A percentile compares a stretch with the other conserved stretches of the same genome.
These are phyloP conservation scores for Gnomoniopsis sp. DNA, from an alignment of 2,329 filamentous ascomycete genomes.

Conservation along the genomic window DNA sequence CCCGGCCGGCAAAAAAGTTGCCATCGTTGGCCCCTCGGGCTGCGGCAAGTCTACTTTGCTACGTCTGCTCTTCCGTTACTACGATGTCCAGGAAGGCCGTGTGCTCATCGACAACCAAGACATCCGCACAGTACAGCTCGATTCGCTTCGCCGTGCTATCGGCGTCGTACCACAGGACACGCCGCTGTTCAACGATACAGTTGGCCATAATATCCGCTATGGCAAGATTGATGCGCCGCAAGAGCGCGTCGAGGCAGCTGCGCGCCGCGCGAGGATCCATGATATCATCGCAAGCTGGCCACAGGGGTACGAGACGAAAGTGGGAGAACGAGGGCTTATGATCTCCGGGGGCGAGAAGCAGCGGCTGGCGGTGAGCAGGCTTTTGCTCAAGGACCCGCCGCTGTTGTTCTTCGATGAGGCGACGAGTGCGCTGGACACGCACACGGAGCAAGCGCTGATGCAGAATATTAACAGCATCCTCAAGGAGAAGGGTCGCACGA, in stretches of 20 bases:
- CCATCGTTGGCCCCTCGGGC: constrained; percentile 89
- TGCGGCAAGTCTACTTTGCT: constrained; percentile 96
- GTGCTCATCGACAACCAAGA: constrained; percentile 94
- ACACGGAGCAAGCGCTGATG: constrained; percentile 88
- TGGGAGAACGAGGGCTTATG: constrained; percentile 94
- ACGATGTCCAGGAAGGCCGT: constrained; percentile 80
- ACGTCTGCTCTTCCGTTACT: constrained; percentile 87
- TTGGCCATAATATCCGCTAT: constrained; percentile 94
- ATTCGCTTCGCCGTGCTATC: constrained; percentile 79
- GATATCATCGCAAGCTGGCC: constrained; percentile 77
- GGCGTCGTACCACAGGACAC: constrained; percentile 97
- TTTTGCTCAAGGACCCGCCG: constrained; percentile 86
- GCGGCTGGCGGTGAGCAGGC: constrained; percentile 75
- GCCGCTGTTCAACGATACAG: constrained; percentile 93
- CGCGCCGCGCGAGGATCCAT: constrained; percentile 79
- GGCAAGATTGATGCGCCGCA: constrained; percentile 73
- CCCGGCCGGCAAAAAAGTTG: constrained; percentile 92
- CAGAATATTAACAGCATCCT: constrained; percentile 91
- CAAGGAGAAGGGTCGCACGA: constrained; percentile 82
- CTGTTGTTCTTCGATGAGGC: constrained; percentile 94
- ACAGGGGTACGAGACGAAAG: constrained; percentile 85
- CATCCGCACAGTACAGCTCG: constrained; percentile 75
- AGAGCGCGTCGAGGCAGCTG: constrained; percentile 72
- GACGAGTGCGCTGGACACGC: constrained; percentile 86
- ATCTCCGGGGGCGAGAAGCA: constrained; percentile 95